Base-by-base conservation (phyloP, 2,329 filamentous ascomycete species). In the Geosmithia morbida region DNA sequence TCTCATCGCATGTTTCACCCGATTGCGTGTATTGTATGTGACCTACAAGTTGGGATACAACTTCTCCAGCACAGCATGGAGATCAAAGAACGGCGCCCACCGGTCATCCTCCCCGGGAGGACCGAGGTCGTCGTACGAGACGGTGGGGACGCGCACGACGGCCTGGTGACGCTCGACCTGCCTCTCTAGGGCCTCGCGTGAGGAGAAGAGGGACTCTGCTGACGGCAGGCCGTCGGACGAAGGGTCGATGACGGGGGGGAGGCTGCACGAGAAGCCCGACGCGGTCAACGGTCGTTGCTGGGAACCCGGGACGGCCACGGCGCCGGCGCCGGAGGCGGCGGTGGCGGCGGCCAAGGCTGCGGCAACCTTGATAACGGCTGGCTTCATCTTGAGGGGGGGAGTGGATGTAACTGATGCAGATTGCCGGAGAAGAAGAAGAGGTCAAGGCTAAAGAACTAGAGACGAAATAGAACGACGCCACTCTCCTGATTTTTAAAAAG, bases 81-180 rank as follows among this genome's bases (percentile, higher is more conserved):
- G 63, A 7, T 69, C 60, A 44, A 70, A 68, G 52, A 77, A 76
- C 0, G 72, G 66, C 33, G 70, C 61, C 74, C 74, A 79, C 46
- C 75, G 65, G 47, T 66, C 57, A 53, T 80, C 75, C 40, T 70
- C 59, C n/a, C 70, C 71, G 19, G 77, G 67, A 2, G 64, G 59
- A 3, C 74, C 74, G 45, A 75, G 66, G 49, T 79, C 72, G 49
- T 80, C 75, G 51, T 70, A 79, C 43, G 68, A 75, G 41, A 78
- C 61, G 0, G 74, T 71, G 1, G 71, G 69, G 41, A 80, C 68
- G 48, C 69, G 66, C 13, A 79, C 75, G 4, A 80, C 68, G 7
- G 68, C 69, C 18, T 74, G 72, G 48, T 77, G 69, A 2, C 74
- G 66, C 41, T 63, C 53, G 39, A 75, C 65, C 53, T 73, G 71